Base-by-base conservation (phyloP, 306 rosid genomes). In the Aeschynomene evenia region DNA sequence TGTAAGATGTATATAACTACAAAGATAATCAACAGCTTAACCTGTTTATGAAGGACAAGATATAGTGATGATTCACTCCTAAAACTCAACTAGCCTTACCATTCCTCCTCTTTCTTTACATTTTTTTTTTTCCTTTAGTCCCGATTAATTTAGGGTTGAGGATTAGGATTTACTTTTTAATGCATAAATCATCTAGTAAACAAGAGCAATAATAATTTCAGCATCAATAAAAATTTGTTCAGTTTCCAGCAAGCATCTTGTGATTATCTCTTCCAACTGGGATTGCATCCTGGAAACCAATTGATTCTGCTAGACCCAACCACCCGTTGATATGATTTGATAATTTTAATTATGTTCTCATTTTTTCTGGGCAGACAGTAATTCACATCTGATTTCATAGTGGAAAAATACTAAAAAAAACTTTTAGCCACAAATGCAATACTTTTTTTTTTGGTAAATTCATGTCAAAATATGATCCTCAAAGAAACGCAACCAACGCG, bases 401-500 rank as follows among this genome's bases (percentile, higher is more conserved):
- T 6, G 18, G 59, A 58, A 81, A 74, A 15, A 71, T 66, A 29
- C 53, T 28, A 1, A 36, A 36, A 1, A 36, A 36, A 70, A 45
- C 22, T 63, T 24, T 4, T 73, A 73, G 22, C 37, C 62, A 16
- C 40, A 63, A 57, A 57, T 40, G 67, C 21, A 77, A 6, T 45
- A 34, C n/a, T 1, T 4, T 9, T 21, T 24, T 22, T 15, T 12
- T 4, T 20, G 20, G 3, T 14, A 54, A 15, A 34, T 60, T 73
- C n/a, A 23, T 37, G 36, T 37, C n/a, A 16, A 66, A 20, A 43
- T 28, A 61, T 68, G 60, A 16, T 68, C 43, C 37, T 20, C 64
- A 31, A 68, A 59, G 66, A 71, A 69, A 55, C 57, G 55, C 73
- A 49, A 40, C 33, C 61, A 69, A 31, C 22, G 54, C 45, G 56